phyloP scores from a whole-genome alignment of 192 early-diverging fungal species.

The Backusella macrospora region DNA sequence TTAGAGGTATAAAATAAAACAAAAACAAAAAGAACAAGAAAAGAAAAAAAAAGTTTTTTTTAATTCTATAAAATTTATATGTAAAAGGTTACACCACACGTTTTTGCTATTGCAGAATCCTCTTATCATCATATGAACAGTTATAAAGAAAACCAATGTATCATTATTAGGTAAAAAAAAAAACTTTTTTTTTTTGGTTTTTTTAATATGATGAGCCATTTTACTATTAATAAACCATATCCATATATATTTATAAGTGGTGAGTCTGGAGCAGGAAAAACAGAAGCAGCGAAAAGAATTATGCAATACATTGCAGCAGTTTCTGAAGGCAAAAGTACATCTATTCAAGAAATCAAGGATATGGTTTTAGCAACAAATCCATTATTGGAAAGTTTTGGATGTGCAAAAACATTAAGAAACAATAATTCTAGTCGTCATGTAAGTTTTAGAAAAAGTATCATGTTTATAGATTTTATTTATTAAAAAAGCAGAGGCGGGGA shows the following conservation, averaged over 20 bases:
- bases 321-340: conserved; percentile 69
- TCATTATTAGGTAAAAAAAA: conserved; percentile 87
- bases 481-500: background rate
- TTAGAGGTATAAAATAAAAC: conserved; percentile 57
- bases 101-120: conserved; percentile 95
- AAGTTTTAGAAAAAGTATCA: conserved; percentile 21
- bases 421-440: conserved; percentile 96
- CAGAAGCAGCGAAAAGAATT: conserved; percentile 87
- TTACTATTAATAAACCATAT: background rate
- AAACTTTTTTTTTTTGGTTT: too few species aligned
- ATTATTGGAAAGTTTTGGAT: conserved; percentile 94
- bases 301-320: conserved; percentile 99
- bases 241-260: conserved; percentile 60
- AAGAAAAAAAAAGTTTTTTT: background rate
- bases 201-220: background rate
- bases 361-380: conserved; percentile 97
- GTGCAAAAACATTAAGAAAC: conserved; percentile 94
- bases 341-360: conserved; percentile 91
- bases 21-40: background rate
- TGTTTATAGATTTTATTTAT: background rate
- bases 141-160: conserved; percentile 99
- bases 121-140: conserved; percentile 92
- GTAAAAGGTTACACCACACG: conserved; percentile 75
- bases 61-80: conserved; percentile 45
- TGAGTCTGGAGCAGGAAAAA: conserved; percentile 94